Evolutionary conservation across 257 asterid genomes (phyloP).

Genomic region (Lycium barbarum): DNA sequence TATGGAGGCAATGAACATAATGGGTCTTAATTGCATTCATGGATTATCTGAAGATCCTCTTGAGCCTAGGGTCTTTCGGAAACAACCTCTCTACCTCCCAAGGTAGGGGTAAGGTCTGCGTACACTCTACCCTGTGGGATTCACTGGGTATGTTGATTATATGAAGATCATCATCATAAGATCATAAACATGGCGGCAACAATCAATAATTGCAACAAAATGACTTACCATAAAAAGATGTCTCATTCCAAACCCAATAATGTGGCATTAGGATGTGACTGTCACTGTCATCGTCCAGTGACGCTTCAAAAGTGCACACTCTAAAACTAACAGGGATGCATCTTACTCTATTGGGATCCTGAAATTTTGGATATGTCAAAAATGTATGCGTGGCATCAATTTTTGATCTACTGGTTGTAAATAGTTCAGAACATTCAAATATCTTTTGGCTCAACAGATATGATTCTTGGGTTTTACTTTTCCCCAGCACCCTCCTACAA

Average conservation of each 20-base stretch:
- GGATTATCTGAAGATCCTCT: no score
- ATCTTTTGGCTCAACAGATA: not conserved
- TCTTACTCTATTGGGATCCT: not conserved
- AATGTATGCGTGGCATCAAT: not conserved
- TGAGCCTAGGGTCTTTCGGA: no score
- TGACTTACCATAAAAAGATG: not conserved
- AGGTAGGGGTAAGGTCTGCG: no score
- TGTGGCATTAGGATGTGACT: not conserved
- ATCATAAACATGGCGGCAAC: not conserved
- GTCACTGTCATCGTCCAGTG: not conserved
- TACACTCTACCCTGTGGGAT: no score
- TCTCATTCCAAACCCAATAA: not conserved
- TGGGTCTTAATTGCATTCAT: not conserved
- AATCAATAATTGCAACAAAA: not conserved
- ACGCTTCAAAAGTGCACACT: not conserved
- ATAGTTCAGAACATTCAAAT: not conserved
- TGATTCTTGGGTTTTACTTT: not conserved
- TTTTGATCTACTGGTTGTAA: not conserved
- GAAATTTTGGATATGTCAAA: not conserved
- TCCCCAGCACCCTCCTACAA: not conserved
- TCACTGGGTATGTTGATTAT: not conserved
- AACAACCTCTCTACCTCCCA: no score
- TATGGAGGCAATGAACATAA: not conserved
- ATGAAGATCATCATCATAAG: not conserved
- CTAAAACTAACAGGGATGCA: not conserved